phyloP scores from a whole-genome alignment of 2,329 filamentous ascomycete genomes.

The Drechslera avenae region DNA sequence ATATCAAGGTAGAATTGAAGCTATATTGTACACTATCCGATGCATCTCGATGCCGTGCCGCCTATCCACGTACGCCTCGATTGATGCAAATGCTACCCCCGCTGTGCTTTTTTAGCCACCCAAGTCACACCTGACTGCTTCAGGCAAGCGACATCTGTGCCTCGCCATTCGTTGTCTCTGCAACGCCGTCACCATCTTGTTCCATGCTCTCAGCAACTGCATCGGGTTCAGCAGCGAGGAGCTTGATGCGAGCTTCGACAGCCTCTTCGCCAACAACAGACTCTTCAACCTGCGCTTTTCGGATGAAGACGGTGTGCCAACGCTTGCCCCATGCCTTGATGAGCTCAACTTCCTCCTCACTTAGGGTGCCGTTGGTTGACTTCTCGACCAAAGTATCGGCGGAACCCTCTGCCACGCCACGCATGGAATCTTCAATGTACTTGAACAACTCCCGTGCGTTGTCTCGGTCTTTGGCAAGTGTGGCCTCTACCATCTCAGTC shows the following conservation, averaged over 20 bases:
- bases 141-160: conserved; percentile 25
- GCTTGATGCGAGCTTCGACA: conserved; percentile 52
- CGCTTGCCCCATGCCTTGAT: conserved; percentile 80
- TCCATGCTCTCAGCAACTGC: conserved; percentile 26
- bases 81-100: not conserved
- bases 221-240: conserved; percentile 39
- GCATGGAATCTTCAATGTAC: conserved; percentile 77
- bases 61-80: not conserved
- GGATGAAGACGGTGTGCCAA: conserved; percentile 84
- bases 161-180: conserved; percentile 33
- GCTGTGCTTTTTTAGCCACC: conserved; percentile 8
- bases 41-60: too few species aligned
- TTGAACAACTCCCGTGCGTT: conserved; percentile 81
- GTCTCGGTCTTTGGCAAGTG: conserved; percentile 69
- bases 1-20: not conserved
- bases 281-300: conserved; percentile 86
- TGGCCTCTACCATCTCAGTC: conserved; percentile 66
- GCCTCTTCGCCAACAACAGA: conserved; percentile 65
- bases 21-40: too few species aligned
- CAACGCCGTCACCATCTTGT: conserved; percentile 26
- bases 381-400: conserved; percentile 79
- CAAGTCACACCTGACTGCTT: not conserved
- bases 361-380: conserved; percentile 56
- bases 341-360: conserved; percentile 59
- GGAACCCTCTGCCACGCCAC: conserved; percentile 71